Evolutionary conservation across 2,329 filamentous ascomycete genomes (phyloP), one percentile per base, ranked within the genome.

Genomic region (Thermothelomyces thermophilus): DNA sequence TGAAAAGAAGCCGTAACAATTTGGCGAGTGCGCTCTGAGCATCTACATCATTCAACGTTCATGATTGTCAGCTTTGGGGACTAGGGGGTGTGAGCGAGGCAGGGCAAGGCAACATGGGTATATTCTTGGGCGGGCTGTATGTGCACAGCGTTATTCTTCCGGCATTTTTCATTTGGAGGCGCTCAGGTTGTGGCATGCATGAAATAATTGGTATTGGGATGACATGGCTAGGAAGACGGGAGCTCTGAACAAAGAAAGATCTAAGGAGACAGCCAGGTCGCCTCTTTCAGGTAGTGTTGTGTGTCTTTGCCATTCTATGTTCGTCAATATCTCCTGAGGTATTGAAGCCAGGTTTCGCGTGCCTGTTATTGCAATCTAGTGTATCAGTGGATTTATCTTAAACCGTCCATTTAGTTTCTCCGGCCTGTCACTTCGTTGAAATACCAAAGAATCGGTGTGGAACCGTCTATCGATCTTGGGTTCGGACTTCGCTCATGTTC

Each of bases 71-170:
- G 5, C 28, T 16, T 11, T 26, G 17, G 28, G 24, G 19, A 13
- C 19, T 19, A 24, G 41, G 14, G 30, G n/a, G n/a, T n/a, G n/a
- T n/a, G n/a, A n/a, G n/a, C n/a, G n/a, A 30, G 13, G 46, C 8
- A 22, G 11, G 24, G 14, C 33, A 31, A 22, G 39, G 46, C 20
- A 48, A 43, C 40, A 49, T 17, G 44, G 41, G 42, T 40, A 44
- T 44, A 45, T 40, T 22, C 11, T 30, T 24, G 22, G 48, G 41
- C 4, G 17, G 24, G 28, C 22, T 39, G 43, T 47, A 50, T 37
- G n/a, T n/a, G n/a, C n/a, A 48, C 48, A 36, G 43, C 43, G 43
- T 39, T 46, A 39, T 46, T 16, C 30, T 46, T 8, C 26, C 19
- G 43, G 43, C 34, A 39, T 46, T 16, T 42, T 42, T 28, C 44